phyloP scores from a whole-genome alignment of 495 filamentous ascomycete genomes.

The Aspergillus heteromorphus region DNA sequence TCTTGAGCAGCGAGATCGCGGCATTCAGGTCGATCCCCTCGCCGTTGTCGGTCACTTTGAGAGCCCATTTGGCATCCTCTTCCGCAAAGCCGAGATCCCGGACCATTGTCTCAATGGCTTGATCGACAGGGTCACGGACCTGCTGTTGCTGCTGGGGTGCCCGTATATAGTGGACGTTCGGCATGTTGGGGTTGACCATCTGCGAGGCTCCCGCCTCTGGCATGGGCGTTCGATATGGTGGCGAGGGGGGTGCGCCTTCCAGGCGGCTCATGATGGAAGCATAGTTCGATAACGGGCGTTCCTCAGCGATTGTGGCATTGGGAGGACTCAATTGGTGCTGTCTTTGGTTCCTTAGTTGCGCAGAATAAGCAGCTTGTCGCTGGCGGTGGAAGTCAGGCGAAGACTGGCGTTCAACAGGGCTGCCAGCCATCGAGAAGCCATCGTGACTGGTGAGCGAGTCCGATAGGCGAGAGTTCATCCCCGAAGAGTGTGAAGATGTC shows the following conservation, averaged over 20 bases:
- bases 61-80: slow-evolving; percentile 46
- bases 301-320: slow-evolving; percentile 30
- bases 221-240: not conserved
- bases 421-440: slow-evolving; percentile 2
- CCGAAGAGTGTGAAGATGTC: slow-evolving; percentile 7
- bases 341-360: slow-evolving; percentile 35
- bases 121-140: slow-evolving; percentile 49
- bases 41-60: slow-evolving; percentile 49
- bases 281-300: slow-evolving; percentile 45
- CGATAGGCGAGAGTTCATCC: not conserved
- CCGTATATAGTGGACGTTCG: slow-evolving; percentile 2
- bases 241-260: slow-evolving; percentile 17
- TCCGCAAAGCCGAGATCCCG: slow-evolving; percentile 42
- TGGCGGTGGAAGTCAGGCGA: slow-evolving; percentile 22
- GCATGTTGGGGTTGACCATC: not conserved
- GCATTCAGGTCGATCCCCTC: slow-evolving; percentile 44
- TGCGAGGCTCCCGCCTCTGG: not conserved
- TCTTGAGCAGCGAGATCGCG: slow-evolving; percentile 39
- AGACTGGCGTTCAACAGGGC: not conserved
- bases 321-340: slow-evolving; percentile 24
- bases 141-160: slow-evolving; percentile 23
- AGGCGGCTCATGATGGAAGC: slow-evolving; percentile 33
- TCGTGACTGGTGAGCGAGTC: not conserved
- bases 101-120: slow-evolving; percentile 44
- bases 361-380: slow-evolving; percentile 34